Conservation (phyloP, 129 eudicot genomes). For the Escallonia herrerae region DNA sequence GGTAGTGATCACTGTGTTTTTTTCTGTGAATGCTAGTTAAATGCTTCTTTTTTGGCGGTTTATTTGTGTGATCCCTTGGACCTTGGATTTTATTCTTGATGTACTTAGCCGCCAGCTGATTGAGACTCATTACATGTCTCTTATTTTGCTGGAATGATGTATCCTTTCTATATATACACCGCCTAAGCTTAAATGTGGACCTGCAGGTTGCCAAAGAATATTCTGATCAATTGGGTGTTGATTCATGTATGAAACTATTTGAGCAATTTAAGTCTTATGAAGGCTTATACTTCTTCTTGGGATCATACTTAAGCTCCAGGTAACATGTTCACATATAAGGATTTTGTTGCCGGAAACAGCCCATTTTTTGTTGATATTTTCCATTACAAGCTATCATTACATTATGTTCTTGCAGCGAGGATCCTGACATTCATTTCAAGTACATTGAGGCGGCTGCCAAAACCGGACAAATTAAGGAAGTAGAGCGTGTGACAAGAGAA, state of each 20-base stretch:
- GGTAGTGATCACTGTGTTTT: constrained; percentile 31
- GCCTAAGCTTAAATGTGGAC: neutral
- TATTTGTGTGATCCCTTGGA: too few species aligned
- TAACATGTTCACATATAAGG: constrained; percentile 11
- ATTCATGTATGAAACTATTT: constrained; percentile 84
- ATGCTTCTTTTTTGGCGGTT: neutral
- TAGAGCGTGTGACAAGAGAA: constrained; percentile 95
- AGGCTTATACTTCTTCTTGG: constrained; percentile 88
- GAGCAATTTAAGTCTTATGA: constrained; percentile 96
- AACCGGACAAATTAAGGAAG: constrained; percentile 97
- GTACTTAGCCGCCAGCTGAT: neutral
- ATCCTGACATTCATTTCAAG: constrained; percentile 92
- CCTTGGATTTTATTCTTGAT: neutral
- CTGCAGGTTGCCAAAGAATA: constrained; percentile 93
- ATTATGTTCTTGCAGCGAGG: constrained; percentile 54
- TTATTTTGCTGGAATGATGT: neutral
- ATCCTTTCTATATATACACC: neutral
- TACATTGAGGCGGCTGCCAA: constrained; percentile 97
- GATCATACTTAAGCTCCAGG: constrained; percentile 98
- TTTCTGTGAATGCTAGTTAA: neutral
- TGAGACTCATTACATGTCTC: neutral
- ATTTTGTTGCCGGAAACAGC: too few species aligned
- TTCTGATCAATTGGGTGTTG: constrained; percentile 90
- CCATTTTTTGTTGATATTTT: neutral
- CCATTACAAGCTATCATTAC: neutral